Evolutionary conservation across 1,284 basidiomycete genomes (phyloP).

Genomic region (Porodaedalea pini): DNA sequence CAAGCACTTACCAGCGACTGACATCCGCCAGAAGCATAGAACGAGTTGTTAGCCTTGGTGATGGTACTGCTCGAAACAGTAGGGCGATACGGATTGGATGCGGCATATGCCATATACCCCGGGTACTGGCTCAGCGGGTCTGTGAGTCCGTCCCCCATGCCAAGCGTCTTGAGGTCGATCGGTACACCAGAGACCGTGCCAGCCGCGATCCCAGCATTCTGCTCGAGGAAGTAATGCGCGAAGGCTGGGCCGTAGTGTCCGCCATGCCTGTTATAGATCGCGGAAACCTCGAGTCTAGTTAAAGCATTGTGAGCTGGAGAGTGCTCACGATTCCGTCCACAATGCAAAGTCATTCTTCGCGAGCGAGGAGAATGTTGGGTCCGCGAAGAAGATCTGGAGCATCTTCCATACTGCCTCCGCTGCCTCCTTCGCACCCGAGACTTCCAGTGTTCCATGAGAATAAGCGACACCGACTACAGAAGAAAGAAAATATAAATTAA

Average conservation of each 20-base stretch:
- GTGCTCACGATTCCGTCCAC: constrained; percentile 57
- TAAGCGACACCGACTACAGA: constrained; percentile 51
- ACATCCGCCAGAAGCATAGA: constrained; percentile 46
- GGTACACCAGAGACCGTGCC: constrained; percentile 43
- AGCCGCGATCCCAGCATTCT: constrained; percentile 57
- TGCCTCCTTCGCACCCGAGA: constrained; percentile 50
- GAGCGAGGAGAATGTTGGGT: constrained; percentile 54
- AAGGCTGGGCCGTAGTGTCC: constrained; percentile 65
- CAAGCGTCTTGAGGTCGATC: constrained; percentile 61
- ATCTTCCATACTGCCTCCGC: constrained; percentile 60
- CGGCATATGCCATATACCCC: constrained; percentile 52
- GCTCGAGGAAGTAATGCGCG: constrained; percentile 54
- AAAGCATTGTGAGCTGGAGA: not conserved
- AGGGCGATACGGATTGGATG: constrained; percentile 52
- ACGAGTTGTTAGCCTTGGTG: constrained; percentile 40
- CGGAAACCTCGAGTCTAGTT: not conserved
- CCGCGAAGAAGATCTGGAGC: constrained; percentile 62
- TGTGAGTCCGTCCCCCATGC: constrained; percentile 62
- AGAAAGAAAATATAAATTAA: not conserved
- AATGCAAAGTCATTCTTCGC: constrained; percentile 50
- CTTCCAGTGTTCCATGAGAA: constrained; percentile 48
- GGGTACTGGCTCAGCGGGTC: constrained; percentile 58
- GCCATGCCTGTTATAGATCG: constrained; percentile 49
- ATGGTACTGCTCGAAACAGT: constrained; percentile 43
- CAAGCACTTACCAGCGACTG: constrained; percentile 37